Base-by-base conservation (phyloP, 208 protist genomes). In the Acanthamoeba castellanii region DNA sequence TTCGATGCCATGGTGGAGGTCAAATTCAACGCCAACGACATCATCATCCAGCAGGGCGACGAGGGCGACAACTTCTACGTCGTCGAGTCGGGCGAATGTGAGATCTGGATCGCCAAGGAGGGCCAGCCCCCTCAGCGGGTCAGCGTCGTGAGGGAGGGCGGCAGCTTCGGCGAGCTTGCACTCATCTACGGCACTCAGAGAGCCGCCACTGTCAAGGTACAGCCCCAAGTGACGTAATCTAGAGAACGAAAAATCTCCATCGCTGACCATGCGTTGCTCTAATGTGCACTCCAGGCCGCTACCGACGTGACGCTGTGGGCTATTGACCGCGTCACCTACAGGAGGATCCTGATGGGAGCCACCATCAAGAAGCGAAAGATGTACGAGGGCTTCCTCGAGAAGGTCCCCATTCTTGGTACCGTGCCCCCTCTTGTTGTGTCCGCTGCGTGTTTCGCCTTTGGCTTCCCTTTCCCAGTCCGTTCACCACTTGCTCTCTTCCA, bases 61-160 rank as follows among this genome's bases (percentile, higher is more conserved):
- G 92, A 97, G 91, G 97, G 97, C 64, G 97, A 98, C 84, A 91
- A 95, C n/a, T 98, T 98, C 92, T 98, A 97, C 90, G 93, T 98
- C 22, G 74, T 98, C 22, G 97, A 98, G n/a, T 30, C 42, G 27
- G 97, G 97, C 57, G 61, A 93, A 25, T 98, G 96, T 74, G 95
- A 98, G 66, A 94, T 98, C 42, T 96, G 92, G 61, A 94, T 96
- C 13, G 82, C 47, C 11, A 94, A 96, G 34, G 92, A 97, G n/a
- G 93, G 78, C 50, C 20, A 89, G 8, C 34, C 88, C 25, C 45
- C 59, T 25, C 50, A 85, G 18, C 47, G 70, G 55, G 96, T 98
- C 13, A 94, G 90, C 37, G 55, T 90, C n/a, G 82, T 97, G 22
- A 47, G 55, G 30, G 30, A 84, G 84, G 96, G 96, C 59, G 96